phyloP scores from a whole-genome alignment of 2,329 filamentous ascomycete species.

The Colletotrichum sp. region DNA sequence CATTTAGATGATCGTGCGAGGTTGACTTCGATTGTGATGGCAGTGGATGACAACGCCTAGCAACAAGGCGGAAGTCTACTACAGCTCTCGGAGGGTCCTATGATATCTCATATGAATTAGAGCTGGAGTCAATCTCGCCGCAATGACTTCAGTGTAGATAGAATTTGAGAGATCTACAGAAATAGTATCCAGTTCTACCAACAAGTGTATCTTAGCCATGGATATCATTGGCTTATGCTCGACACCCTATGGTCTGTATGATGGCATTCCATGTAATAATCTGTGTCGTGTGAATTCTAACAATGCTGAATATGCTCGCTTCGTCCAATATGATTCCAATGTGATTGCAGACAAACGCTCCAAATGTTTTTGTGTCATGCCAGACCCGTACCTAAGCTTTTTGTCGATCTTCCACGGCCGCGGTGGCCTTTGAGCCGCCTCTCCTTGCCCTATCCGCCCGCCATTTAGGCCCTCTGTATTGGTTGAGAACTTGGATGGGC shows the following conservation, averaged over 20 bases:
- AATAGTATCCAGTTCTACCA: not conserved
- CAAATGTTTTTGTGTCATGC: not conserved
- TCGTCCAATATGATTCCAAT: not conserved
- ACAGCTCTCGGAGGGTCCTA: not conserved
- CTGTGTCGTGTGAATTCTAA: not conserved
- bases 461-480: conserved; percentile 17
- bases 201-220: not conserved
- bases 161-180: not conserved
- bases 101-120: not conserved
- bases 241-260: not conserved
- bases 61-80: not conserved
- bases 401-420: not conserved
- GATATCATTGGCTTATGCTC: not conserved
- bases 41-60: not conserved
- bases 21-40: not conserved
- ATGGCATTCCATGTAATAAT: not conserved
- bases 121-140: not conserved
- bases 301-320: not conserved
- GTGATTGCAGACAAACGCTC: not conserved
- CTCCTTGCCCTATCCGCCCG: conserved; percentile 2
- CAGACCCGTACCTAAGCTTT: not conserved
- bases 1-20: not conserved
- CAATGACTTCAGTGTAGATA: not conserved
- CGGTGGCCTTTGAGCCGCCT: not conserved
- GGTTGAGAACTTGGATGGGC: conserved; percentile 14